Conservation (phyloP, 2,329 filamentous ascomycete species). For the Sarocladiaceae sp. region DNA sequence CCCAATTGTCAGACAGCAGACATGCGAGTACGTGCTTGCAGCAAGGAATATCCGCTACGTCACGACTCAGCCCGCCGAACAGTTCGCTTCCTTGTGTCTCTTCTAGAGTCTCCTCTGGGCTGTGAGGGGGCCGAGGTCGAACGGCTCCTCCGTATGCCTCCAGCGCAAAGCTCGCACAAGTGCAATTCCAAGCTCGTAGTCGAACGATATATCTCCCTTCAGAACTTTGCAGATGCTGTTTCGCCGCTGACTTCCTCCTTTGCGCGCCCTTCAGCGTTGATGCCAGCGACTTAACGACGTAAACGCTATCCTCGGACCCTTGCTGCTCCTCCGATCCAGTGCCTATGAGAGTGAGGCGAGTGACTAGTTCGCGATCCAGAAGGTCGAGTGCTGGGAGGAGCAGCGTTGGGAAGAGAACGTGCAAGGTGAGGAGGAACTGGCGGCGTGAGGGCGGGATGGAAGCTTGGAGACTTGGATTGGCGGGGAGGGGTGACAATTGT, state of each 20-base stretch:
- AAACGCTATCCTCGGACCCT: background rate
- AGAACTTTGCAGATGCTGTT: background rate
- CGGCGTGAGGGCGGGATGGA: slow-evolving; percentile 28
- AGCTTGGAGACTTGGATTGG: slow-evolving; percentile 15
- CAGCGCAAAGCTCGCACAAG: slow-evolving; percentile 79
- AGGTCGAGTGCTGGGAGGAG: slow-evolving; percentile 84
- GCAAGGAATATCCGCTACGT: slow-evolving; percentile 44
- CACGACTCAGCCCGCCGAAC: slow-evolving; percentile 48
- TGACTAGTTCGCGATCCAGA: slow-evolving; percentile 73
- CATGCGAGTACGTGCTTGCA: slow-evolving; percentile 93
- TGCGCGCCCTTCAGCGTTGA: slow-evolving; percentile 17
- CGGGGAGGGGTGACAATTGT: slow-evolving; percentile 20
- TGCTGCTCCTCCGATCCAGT: background rate
- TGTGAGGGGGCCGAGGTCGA: background rate
- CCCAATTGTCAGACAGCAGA: slow-evolving; percentile 66
- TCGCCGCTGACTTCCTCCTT: background rate
- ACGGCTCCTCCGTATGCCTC: slow-evolving; percentile 44
- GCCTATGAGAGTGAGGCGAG: slow-evolving; percentile 34
- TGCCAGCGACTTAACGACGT: slow-evolving; percentile 14
- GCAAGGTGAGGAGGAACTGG: slow-evolving; percentile 69
- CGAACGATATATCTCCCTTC: slow-evolving; percentile 62
- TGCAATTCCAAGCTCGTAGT: slow-evolving; percentile 78
- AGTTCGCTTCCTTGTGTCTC: slow-evolving; percentile 20
- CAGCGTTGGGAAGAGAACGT: slow-evolving; percentile 78
- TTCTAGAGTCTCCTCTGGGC: background rate